These are phyloP conservation scores for Sarocladiaceae sp. DNA, from an alignment of 2,329 filamentous ascomycete genomes.

Conservation along the genomic window DNA sequence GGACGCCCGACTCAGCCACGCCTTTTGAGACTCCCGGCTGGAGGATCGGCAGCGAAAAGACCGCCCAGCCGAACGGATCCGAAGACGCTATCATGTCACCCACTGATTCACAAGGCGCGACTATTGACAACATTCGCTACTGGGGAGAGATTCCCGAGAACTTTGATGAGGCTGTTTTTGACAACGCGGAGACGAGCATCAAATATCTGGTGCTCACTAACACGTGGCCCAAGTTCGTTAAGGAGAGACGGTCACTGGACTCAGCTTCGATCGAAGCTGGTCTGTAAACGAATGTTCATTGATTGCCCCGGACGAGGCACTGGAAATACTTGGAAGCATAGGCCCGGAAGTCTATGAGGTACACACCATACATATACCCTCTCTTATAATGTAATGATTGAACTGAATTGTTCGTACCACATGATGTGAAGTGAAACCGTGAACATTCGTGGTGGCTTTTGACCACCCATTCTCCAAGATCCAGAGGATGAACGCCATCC, in stretches of 20 bases:
- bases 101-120: conserved; percentile 12
- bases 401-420: too few species aligned
- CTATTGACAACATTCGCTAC: conserved; percentile 23
- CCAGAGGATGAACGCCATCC: too few species aligned
- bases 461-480: too few species aligned
- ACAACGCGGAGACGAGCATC: conserved; percentile 51
- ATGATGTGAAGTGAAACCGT: too few species aligned
- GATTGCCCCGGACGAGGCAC: too few species aligned
- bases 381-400: too few species aligned
- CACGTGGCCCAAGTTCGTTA: conserved; percentile 31
- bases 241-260: conserved; percentile 23
- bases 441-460: too few species aligned
- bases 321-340: too few species aligned
- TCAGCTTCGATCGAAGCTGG: conserved; percentile 10
- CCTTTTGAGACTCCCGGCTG: conserved; percentile 34
- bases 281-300: too few species aligned
- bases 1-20: conserved; percentile 33
- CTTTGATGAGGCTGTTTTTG: conserved; percentile 43
- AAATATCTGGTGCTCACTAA: conserved; percentile 55
- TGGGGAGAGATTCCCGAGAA: conserved; percentile 36
- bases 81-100: conserved; percentile 18
- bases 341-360: too few species aligned
- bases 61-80: conserved; percentile 16
- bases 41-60: conserved; percentile 13
- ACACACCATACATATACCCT: too few species aligned